Evolutionary conservation across 2,329 filamentous ascomycete species (phyloP).

Genomic region (Zasmidium citrigriseum): DNA sequence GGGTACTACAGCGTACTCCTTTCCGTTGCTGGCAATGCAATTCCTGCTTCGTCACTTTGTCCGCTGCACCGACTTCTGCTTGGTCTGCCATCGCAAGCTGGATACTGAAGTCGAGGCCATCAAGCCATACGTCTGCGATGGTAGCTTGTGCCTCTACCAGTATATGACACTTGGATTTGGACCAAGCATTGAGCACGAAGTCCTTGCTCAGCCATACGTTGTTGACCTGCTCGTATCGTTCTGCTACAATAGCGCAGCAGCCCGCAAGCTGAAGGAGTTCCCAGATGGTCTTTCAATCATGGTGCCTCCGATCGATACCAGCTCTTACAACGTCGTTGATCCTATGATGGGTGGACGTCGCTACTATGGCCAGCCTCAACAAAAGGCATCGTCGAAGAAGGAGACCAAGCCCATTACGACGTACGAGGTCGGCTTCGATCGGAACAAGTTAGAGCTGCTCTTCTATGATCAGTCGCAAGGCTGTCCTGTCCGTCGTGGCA

Average conservation of each 20-base stretch:
- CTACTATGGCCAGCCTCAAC: neutral
- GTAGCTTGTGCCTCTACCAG: slow-evolving; percentile 78
- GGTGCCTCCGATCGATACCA: slow-evolving; percentile 45
- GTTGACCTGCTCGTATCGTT: slow-evolving; percentile 84
- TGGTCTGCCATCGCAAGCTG: slow-evolving; percentile 76
- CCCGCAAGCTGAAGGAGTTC: slow-evolving; percentile 51
- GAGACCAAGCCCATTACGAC: slow-evolving; percentile 1
- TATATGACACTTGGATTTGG: slow-evolving; percentile 86
- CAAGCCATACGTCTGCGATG: slow-evolving; percentile 74
- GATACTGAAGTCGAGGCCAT: slow-evolving; percentile 66
- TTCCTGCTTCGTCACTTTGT: slow-evolving; percentile 76
- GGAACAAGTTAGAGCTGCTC: slow-evolving; percentile 43
- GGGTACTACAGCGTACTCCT: slow-evolving; percentile 40
- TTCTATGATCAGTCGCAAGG: slow-evolving; percentile 32
- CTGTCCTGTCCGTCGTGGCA: slow-evolving; percentile 44
- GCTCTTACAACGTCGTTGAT: slow-evolving; percentile 10
- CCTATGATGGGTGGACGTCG: neutral
- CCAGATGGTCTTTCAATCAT: slow-evolving; percentile 58
- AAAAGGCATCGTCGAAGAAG: neutral
- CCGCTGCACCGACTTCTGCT: slow-evolving; percentile 81
- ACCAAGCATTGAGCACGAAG: slow-evolving; percentile 81
- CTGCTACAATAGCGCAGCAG: slow-evolving; percentile 64
- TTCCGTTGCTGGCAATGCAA: slow-evolving; percentile 66
- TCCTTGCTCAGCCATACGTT: slow-evolving; percentile 74
- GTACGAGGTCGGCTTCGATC: slow-evolving; percentile 36